Evolutionary conservation across 441 rosid species (phyloP).

Genomic region (Erodium trifolium): DNA sequence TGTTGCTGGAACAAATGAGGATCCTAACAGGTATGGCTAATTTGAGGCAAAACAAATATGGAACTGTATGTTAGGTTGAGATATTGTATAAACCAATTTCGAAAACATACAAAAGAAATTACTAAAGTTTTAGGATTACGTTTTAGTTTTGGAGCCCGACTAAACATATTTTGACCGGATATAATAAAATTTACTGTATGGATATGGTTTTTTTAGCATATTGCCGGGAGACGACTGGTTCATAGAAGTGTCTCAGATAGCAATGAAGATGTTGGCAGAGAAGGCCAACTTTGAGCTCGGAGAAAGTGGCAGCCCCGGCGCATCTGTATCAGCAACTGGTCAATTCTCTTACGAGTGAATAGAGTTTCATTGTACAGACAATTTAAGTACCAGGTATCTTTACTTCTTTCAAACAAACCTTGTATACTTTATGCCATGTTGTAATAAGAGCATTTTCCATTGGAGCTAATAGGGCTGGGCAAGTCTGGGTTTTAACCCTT

Average conservation of each 20-base stretch:
- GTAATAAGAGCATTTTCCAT: too few species aligned
- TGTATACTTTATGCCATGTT: not conserved
- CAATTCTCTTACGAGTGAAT: not conserved
- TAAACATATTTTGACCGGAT: too few species aligned
- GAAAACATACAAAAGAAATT: not conserved
- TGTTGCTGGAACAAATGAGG: slow-evolving; percentile 81
- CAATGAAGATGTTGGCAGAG: slow-evolving; percentile 77
- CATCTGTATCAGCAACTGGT: slow-evolving; percentile 41
- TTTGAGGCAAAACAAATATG: not conserved
- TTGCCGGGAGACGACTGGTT: slow-evolving; percentile 96
- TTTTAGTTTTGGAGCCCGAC: not conserved
- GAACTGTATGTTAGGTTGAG: too few species aligned
- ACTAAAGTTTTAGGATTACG: not conserved
- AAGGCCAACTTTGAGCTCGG: slow-evolving; percentile 66
- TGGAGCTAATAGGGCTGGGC: too few species aligned
- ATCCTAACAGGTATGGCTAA: slow-evolving; percentile 65
- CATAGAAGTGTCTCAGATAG: slow-evolving; percentile 69
- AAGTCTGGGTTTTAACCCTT: too few species aligned
- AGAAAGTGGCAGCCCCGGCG: slow-evolving; percentile 80
- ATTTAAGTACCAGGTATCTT: not conserved
- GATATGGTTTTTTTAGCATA: slow-evolving; percentile 34
- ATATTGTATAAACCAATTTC: not conserved
- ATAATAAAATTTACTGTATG: too few species aligned
- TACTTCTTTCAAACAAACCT: not conserved
- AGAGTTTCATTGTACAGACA: not conserved